Percentiles rank a stretch among this genome's conserved stretches.
phyloP scores from a whole-genome alignment of 108 stramenopile species.

The Seminavis robusta region DNA sequence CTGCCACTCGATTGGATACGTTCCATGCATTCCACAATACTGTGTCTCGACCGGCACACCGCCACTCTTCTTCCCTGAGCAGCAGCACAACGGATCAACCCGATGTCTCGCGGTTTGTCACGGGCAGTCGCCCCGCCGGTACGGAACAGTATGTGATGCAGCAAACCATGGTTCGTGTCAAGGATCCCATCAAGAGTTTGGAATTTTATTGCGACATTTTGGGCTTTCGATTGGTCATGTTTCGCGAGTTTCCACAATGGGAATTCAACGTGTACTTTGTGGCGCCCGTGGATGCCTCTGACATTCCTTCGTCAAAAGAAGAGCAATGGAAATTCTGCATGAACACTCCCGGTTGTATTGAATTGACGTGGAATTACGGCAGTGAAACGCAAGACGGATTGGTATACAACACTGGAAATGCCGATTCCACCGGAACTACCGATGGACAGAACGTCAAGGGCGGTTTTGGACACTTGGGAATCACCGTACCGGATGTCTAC shows the following conservation, averaged over 20 bases:
- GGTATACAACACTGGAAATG: conserved; percentile 91
- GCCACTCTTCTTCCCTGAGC: no score
- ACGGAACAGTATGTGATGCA: conserved; percentile 79
- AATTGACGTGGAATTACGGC: conserved; percentile 95
- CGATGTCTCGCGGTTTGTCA: conserved; percentile 42
- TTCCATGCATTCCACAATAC: no score
- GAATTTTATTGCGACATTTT: conserved; percentile 89
- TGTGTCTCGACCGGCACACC: no score
- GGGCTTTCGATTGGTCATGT: conserved; percentile 82
- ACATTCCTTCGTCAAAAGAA: conserved; percentile 57
- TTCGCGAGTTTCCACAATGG: conserved; percentile 80
- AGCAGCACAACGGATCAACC: no score
- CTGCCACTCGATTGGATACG: no score
- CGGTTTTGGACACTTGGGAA: conserved; percentile 47
- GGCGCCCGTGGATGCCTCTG: conserved; percentile 54
- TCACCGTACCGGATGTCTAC: conserved; percentile 77
- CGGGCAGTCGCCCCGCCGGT: conserved; percentile 27
- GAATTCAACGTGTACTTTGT: conserved; percentile 89
- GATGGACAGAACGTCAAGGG: conserved; percentile 29
- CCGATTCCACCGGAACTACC: conserved; percentile 69
- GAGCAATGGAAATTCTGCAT: conserved; percentile 24
- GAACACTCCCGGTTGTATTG: conserved; percentile 75
- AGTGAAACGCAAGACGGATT: conserved; percentile 79
- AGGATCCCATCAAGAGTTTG: conserved; percentile 85
- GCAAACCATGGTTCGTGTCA: conserved; percentile 96